A percentile compares a stretch with the other conserved stretches of the same genome.
These are phyloP conservation scores for Candida ipomoeae DNA, from an alignment of 805 yeast species.

Conservation along the genomic window DNA sequence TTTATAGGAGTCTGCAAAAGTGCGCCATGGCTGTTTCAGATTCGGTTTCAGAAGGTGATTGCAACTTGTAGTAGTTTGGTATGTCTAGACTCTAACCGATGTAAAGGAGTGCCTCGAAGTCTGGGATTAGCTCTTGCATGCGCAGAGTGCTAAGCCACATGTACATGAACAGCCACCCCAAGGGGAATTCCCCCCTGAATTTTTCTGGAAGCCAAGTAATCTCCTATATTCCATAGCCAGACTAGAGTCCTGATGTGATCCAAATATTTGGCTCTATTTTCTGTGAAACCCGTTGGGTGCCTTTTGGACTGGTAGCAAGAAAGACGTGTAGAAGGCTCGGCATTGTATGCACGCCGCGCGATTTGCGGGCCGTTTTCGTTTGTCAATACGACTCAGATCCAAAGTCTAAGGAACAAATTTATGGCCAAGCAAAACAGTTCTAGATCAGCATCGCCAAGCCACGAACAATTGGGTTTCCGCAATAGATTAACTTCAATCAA, in stretches of 20 bases:
- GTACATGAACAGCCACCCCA: background rate
- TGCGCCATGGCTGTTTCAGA: too few relatives aligned
- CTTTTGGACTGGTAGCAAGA: too few relatives aligned
- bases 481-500: background rate
- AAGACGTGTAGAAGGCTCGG: background rate
- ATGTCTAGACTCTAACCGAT: background rate
- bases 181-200: background rate
- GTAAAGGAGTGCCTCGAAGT: background rate
- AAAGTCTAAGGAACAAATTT: background rate
- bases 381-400: background rate
- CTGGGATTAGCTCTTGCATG: background rate
- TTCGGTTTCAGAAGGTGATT: background rate
- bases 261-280: too few relatives aligned
- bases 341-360: background rate
- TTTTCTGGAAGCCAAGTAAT: too few relatives aligned
- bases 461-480: background rate
- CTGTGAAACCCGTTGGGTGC: too few relatives aligned
- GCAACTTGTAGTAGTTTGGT: background rate
- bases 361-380: background rate
- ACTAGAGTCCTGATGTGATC: too few relatives aligned
- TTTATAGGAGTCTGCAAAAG: too few relatives aligned
- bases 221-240: too few relatives aligned
- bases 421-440: background rate
- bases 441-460: background rate
- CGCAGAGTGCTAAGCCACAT: background rate